Evolutionary conservation across 495 filamentous ascomycete genomes (phyloP), one percentile per base, ranked within the genome.

Genomic region (Trichoderma virens): DNA sequence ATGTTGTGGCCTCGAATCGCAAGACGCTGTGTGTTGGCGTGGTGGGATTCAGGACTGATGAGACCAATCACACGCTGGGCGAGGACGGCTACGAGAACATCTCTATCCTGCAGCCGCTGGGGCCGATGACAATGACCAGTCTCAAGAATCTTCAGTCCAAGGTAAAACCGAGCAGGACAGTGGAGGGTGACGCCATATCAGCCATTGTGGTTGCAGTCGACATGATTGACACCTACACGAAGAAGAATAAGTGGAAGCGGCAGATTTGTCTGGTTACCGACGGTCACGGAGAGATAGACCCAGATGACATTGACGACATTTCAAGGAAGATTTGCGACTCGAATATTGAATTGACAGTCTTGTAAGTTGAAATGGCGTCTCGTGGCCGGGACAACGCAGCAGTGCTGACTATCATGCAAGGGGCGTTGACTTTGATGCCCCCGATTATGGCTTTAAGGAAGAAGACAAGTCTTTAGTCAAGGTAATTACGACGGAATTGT

Each of bases 341-440:
- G 64, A 81, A 82, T 34, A 93, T 97, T 67, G 85, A 93, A 67
- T 81, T 98, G 45, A 77, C 86, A 11, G 73, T 97, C 23, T 74
- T 98, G 92, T 94, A 72, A 74, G 89, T 84, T 56, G 51, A 3
- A 30, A 16, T 20, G 13, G 13, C 39, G 85, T 81, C 35, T 39
- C 35, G 43, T n/a, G 20, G 38, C 16, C 27, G 11, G 9, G 20
- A 25, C n/a, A 20, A 20, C 23, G 45, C 16, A 30, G 18, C 2
- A 4, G 20, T 64, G 16, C 66, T 66, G 61, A 65, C 62, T 1
- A 43, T 63, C 43, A 11, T 16, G 14, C 41, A 56, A 96, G 92
- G 62, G 94, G 94, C 7, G 83, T 93, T 30, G 94, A 99, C 75
- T 98, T 98, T 72, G 92, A 99, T 68, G 95, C 97, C 76, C 71